phyloP scores from a whole-genome alignment of 192 early-diverging fungal genomes.

The Backusella morwellensis region DNA sequence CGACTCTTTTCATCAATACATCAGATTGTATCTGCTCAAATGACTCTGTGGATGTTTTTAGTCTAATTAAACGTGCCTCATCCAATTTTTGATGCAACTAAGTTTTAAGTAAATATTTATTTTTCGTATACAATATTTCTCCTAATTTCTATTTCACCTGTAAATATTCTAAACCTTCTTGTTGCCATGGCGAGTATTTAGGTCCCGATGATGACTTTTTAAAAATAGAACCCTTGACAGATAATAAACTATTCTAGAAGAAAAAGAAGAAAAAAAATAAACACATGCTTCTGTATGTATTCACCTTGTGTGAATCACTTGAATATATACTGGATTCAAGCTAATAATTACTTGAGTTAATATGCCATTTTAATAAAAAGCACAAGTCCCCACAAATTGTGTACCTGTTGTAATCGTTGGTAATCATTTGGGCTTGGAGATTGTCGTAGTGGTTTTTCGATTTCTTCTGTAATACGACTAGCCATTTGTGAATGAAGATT shows the following conservation, averaged over 20 bases:
- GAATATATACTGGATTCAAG: not conserved
- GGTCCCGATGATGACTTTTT: not conserved
- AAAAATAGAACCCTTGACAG: constrained; percentile 19
- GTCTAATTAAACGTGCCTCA: constrained; percentile 15
- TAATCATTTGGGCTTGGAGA: constrained; percentile 5
- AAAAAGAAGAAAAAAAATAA: not conserved
- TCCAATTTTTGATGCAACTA: constrained; percentile 24
- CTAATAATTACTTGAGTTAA: not conserved
- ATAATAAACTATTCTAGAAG: constrained; percentile 10
- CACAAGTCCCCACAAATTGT: not conserved
- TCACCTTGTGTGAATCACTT: not conserved
- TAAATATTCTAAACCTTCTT: not conserved
- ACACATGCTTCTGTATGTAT: not conserved
- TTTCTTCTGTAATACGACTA: constrained; percentile 36
- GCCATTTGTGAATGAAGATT: constrained; percentile 37
- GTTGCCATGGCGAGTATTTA: not conserved
- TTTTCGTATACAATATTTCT: not conserved
- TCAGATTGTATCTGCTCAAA: constrained; percentile 27
- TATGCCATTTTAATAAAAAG: not conserved
- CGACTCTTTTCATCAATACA: constrained; percentile 27
- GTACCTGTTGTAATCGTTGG: constrained; percentile 24
- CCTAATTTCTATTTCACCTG: not conserved
- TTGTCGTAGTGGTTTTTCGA: constrained; percentile 32
- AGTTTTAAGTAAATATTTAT: not conserved
- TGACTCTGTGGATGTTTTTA: constrained; percentile 9